Evolutionary conservation across 1,284 basidiomycete species (phyloP).

Genomic region (Moesziomyces sp.): DNA sequence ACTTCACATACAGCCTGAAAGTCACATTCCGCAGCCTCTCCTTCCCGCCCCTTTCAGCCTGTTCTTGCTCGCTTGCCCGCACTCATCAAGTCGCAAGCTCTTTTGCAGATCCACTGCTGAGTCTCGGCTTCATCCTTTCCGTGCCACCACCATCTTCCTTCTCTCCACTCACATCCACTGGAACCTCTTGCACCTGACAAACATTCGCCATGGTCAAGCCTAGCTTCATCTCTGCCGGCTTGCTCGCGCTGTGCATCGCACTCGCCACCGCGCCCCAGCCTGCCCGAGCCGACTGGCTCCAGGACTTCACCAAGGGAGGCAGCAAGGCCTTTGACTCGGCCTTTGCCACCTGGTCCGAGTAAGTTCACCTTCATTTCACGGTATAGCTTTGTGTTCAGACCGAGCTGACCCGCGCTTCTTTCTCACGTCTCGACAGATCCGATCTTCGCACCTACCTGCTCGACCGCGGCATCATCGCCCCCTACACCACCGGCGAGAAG

Average conservation of each 20-base stretch:
- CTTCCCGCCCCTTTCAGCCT: background rate
- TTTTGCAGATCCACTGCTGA: too few species aligned
- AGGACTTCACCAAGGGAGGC: slow-evolving; percentile 54
- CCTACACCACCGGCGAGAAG: slow-evolving; percentile 60
- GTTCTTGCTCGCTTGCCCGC: too few species aligned
- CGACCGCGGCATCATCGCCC: slow-evolving; percentile 65
- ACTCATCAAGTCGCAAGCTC: too few species aligned
- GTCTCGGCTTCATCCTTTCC: background rate
- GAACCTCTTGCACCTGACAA: background rate
- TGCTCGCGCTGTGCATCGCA: slow-evolving; percentile 58
- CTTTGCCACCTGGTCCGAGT: slow-evolving; percentile 64
- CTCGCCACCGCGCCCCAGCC: slow-evolving; percentile 48
- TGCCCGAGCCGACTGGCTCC: slow-evolving; percentile 55
- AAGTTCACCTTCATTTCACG: slow-evolving; percentile 10
- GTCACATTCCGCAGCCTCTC: background rate
- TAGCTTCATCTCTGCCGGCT: slow-evolving; percentile 57
- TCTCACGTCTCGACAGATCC: slow-evolving; percentile 13
- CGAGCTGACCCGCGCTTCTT: background rate
- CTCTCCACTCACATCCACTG: background rate
- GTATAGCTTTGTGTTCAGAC: background rate
- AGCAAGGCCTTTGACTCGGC: slow-evolving; percentile 59
- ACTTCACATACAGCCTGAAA: too few species aligned
- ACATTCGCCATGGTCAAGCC: slow-evolving; percentile 51
- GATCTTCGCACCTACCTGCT: slow-evolving; percentile 64
- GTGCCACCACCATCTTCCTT: slow-evolving; percentile 2